These are phyloP conservation scores for Pneumocystis oryctolagi DNA, from an alignment of 1,139 yeast genomes.

Conservation along the genomic window DNA sequence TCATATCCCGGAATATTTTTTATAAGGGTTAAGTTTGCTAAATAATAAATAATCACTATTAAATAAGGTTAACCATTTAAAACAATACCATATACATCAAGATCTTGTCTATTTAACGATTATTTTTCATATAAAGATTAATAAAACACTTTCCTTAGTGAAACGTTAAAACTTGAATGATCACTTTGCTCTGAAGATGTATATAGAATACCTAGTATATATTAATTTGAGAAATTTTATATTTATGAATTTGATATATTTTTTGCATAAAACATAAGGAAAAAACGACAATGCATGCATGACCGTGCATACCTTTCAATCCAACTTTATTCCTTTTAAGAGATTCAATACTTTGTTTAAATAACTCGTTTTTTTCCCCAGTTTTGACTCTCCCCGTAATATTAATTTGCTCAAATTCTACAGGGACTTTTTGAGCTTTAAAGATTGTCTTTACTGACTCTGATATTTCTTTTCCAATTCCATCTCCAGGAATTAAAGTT, in stretches of 20 bases:
- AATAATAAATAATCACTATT: neutral
- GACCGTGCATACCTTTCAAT: slow-evolving; percentile 49
- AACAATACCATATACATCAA: slow-evolving; percentile 57
- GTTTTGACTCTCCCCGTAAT: slow-evolving; percentile 51
- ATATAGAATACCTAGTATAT: slow-evolving; percentile 41
- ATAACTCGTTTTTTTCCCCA: slow-evolving; percentile 37
- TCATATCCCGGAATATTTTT: slow-evolving; percentile 91
- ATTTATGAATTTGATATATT: neutral
- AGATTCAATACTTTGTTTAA: slow-evolving; percentile 78
- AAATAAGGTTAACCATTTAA: neutral
- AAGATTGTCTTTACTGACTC: slow-evolving; percentile 86
- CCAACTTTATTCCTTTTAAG: slow-evolving; percentile 95
- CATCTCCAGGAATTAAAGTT: slow-evolving; percentile 75
- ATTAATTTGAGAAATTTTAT: neutral
- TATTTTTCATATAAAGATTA: neutral
- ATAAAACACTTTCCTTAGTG: slow-evolving; percentile 30
- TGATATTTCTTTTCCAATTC: slow-evolving; percentile 93
- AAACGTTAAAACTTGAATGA: slow-evolving; percentile 79
- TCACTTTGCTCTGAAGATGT: slow-evolving; percentile 68
- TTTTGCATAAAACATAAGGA: neutral
- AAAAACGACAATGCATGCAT: neutral
- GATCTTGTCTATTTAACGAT: slow-evolving; percentile 50
- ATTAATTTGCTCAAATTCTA: slow-evolving; percentile 86
- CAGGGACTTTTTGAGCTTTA: slow-evolving; percentile 71
- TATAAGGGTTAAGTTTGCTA: slow-evolving; percentile 69